Conservation (phyloP, 441 rosid species). For the Melastoma candidum region DNA sequence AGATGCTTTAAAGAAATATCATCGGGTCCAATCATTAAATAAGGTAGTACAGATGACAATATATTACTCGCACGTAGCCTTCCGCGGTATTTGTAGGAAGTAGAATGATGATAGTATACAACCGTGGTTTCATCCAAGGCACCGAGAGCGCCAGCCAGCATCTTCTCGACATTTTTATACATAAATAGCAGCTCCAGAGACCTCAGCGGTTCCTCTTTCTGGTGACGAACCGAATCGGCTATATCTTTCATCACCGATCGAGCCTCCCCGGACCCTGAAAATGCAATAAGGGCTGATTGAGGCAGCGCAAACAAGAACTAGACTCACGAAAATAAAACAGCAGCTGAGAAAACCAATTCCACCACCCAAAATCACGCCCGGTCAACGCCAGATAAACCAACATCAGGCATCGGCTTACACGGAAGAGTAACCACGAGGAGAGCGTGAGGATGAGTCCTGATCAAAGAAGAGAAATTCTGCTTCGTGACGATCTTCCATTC, state of each 20-base stretch:
- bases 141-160: slow-evolving; percentile 58
- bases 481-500: slow-evolving; percentile 66
- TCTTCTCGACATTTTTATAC: slow-evolving; percentile 48
- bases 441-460: slow-evolving; percentile 56
- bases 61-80: slow-evolving; percentile 50
- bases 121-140: slow-evolving; percentile 40
- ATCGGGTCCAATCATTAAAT: slow-evolving; percentile 33
- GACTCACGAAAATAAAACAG: too few relatives aligned
- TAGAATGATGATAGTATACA: slow-evolving; percentile 54
- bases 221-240: slow-evolving; percentile 22
- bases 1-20: slow-evolving; percentile 44
- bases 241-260: slow-evolving; percentile 66
- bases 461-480: slow-evolving; percentile 79
- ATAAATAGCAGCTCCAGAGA: slow-evolving; percentile 50
- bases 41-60: slow-evolving; percentile 42
- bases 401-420: slow-evolving; percentile 26
- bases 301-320: too few relatives aligned
- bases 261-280: slow-evolving; percentile 86
- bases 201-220: slow-evolving; percentile 26
- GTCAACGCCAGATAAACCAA: background rate
- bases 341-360: background rate
- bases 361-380: background rate
- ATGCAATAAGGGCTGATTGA: background rate
- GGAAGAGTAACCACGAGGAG: slow-evolving; percentile 73
- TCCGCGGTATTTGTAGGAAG: slow-evolving; percentile 61